Base-by-base conservation (phyloP, 208 protist species). In the Strigomonas culicis region DNA sequence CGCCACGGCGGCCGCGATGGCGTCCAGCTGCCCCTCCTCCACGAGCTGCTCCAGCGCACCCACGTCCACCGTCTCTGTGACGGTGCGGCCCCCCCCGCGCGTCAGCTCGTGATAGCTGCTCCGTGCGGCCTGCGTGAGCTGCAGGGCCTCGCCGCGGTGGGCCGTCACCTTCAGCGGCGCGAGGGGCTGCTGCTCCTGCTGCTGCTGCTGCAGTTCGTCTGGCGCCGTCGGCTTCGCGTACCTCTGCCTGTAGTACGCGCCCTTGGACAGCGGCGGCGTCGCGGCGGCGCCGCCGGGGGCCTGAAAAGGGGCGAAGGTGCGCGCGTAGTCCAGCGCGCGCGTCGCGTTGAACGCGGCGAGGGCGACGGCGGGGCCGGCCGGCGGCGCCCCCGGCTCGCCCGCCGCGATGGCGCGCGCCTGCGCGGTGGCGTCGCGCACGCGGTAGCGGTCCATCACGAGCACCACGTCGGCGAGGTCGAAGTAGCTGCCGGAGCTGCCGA, bases 401-500 rank as follows among this genome's bases (percentile, higher is more conserved):
- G 24, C 19, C 22, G 39, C 34, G 72, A 57, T 52, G 31, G 36
- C 4, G 19, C 30, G 17, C 13, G 90, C 89, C 50, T 79, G 58
- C 1, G 39, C 74, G 0, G 92, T 98, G 46, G 77, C 84, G 74
- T 98, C 92, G 19, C 59, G 24, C 13, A 77, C 66, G 32, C 53
- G 62, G 72, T 98, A 98, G 21, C 65, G 24, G 71, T 94, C 79
- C 86, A 98, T 80, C 57, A 90, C 75, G 0, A 98, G 67, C 15
- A 98, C 93, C 8, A 75, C 65, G 65, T 97, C 84, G 0, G 95
- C 91, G 21, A 91, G 77, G 24, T 87, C 67, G 61, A 98, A 98
- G 75, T 96, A 98, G 72, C 97, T 83, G 0, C 94, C 93, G 0
- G 84, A 93, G 17, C 95, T 89, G n/a, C 95, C 95, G 10, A 98